These are phyloP conservation scores for Aspergillus texensis DNA, from an alignment of 2,329 filamentous ascomycete species.

Conservation along the genomic window DNA sequence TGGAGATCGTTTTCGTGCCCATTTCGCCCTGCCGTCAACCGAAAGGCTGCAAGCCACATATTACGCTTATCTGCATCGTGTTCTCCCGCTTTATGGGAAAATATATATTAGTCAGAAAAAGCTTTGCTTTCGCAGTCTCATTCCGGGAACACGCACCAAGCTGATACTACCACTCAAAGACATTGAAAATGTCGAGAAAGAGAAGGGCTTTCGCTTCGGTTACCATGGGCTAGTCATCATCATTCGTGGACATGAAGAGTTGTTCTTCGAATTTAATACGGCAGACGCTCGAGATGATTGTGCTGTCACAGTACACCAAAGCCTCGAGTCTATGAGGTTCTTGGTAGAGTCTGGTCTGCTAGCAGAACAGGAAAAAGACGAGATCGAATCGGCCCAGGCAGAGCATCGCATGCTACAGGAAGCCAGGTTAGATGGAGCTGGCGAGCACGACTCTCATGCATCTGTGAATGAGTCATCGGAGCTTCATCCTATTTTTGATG, in stretches of 20 bases:
- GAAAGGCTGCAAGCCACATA: constrained; percentile 88
- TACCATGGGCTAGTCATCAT: constrained; percentile 91
- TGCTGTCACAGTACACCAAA: constrained; percentile 75
- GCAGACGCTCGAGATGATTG: constrained; percentile 85
- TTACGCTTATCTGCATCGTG: constrained; percentile 87
- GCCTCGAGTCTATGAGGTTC: constrained; percentile 71
- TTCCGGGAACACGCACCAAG: constrained; percentile 89
- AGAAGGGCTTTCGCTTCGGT: constrained; percentile 90
- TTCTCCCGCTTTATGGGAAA: constrained; percentile 91
- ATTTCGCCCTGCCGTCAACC: constrained; percentile 83
- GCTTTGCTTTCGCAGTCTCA: constrained; percentile 89
- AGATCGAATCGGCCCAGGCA: constrained; percentile 73
- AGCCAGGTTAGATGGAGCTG: constrained; percentile 59
- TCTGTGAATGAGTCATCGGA: constrained; percentile 36
- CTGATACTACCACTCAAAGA: constrained; percentile 88
- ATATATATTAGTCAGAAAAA: constrained; percentile 87
- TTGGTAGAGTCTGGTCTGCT: constrained; percentile 71
- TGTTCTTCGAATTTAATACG: constrained; percentile 91
- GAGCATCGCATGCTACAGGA: constrained; percentile 81
- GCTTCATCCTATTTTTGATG: constrained; percentile 82
- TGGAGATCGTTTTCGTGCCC: constrained; percentile 74
- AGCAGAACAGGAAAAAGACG: constrained; percentile 68
- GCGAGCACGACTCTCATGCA: constrained; percentile 31
- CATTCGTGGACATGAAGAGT: constrained; percentile 88
- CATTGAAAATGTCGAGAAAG: constrained; percentile 90